phyloP scores from a whole-genome alignment of 768 basidiomycete species.

The Pilatotrama ljubarskyi region DNA sequence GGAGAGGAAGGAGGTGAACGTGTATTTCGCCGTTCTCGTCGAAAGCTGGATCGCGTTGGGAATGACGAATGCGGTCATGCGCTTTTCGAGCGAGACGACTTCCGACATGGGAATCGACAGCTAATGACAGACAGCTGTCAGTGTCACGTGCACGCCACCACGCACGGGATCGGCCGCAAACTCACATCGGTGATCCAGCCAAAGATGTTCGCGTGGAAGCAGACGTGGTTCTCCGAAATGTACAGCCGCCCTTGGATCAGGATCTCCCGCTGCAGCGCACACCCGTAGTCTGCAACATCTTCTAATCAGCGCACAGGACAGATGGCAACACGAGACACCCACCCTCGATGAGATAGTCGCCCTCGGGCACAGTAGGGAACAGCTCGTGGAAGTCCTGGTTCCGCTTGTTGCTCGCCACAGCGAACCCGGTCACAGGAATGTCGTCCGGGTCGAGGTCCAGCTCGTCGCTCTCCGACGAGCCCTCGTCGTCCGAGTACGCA shows the following conservation, averaged over 20 bases:
- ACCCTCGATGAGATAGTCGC: constrained; percentile 99
- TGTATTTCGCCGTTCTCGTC: constrained; percentile 82
- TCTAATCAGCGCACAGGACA: constrained; percentile 6
- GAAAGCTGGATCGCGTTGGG: constrained; percentile 94
- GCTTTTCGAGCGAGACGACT: constrained; percentile 86
- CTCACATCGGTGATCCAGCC: constrained; percentile 98
- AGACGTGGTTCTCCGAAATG: constrained; percentile 98
- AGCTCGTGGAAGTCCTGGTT: constrained; percentile 96
- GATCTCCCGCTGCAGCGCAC: constrained; percentile 94
- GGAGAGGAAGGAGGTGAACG: constrained; percentile 94
- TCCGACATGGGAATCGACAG: constrained; percentile 87
- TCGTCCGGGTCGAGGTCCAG: constrained; percentile 61
- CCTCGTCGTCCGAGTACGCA: constrained; percentile 26
- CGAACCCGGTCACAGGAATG: constrained; percentile 94
- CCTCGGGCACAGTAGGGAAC: constrained; percentile 87
- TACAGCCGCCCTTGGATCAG: constrained; percentile 94
- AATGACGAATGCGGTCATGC: constrained; percentile 97
- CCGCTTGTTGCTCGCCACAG: constrained; percentile 91
- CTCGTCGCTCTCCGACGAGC: constrained; percentile 35
- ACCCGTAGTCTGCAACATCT: constrained; percentile 81
- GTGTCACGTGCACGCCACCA: constrained; percentile 1
- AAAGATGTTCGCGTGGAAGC: constrained; percentile 98
- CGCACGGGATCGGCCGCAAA: constrained; percentile 16
- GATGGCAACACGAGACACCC: constrained; percentile 29
- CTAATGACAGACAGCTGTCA: constrained; percentile 40